Evolutionary conservation across 1,284 basidiomycete species (phyloP).

Genomic region (Malassezia restricta): DNA sequence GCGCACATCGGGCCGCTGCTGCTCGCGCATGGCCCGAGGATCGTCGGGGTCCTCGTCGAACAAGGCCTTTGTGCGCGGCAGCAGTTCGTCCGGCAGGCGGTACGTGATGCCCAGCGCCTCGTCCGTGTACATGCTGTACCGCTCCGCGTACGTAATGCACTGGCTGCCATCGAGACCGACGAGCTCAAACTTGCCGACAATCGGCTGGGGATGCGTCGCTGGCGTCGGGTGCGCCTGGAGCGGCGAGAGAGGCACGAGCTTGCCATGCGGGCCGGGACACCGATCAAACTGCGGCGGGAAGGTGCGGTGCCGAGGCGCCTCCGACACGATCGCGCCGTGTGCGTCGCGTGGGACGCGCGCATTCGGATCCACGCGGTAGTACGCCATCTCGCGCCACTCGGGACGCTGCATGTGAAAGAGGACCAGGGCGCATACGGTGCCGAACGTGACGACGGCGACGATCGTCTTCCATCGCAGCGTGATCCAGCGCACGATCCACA

Average conservation of each 20-base stretch:
- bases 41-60: slow-evolving; percentile 44
- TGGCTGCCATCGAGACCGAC: slow-evolving; percentile 37
- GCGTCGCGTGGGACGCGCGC: slow-evolving; percentile 27
- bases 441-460: slow-evolving; percentile 28
- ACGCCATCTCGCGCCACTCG: slow-evolving; percentile 44
- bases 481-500: slow-evolving; percentile 9
- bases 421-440: slow-evolving; percentile 29
- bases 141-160: slow-evolving; percentile 40
- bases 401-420: slow-evolving; percentile 42
- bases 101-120: slow-evolving; percentile 44
- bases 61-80: slow-evolving; percentile 21
- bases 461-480: slow-evolving; percentile 41
- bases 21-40: slow-evolving; percentile 26
- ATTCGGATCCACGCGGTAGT: slow-evolving; percentile 41
- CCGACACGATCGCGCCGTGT: neutral
- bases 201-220: slow-evolving; percentile 33
- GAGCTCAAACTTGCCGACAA: slow-evolving; percentile 39
- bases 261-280: slow-evolving; percentile 34
- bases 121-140: slow-evolving; percentile 45
- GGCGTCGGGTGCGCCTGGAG: slow-evolving; percentile 37
- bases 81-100: slow-evolving; percentile 32
- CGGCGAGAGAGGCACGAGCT: slow-evolving; percentile 31
- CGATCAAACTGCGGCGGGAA: slow-evolving; percentile 28
- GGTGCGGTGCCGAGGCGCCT: slow-evolving; percentile 23
- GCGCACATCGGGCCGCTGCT: neutral